These are phyloP conservation scores for Microascus cirrosus DNA, from an alignment of 2,329 filamentous ascomycete genomes.

Conservation along the genomic window DNA sequence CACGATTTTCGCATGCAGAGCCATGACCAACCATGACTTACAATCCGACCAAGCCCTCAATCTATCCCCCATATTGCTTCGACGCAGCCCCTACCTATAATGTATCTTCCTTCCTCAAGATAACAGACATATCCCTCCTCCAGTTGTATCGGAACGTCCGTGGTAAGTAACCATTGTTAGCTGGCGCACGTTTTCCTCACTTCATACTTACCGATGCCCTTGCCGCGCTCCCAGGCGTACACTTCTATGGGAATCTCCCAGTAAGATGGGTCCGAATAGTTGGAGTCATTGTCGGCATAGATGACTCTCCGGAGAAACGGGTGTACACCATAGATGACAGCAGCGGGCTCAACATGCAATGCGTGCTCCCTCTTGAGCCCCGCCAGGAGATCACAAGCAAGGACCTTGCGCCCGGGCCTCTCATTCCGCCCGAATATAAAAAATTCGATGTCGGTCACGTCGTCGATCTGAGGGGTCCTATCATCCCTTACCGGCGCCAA, in stretches of 20 bases:
- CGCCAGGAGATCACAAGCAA: neutral
- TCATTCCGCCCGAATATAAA: conserved; percentile 9
- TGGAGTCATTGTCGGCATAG: conserved; percentile 56
- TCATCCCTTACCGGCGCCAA: conserved; percentile 33
- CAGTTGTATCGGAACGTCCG: conserved; percentile 36
- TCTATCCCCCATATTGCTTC: conserved; percentile 55
- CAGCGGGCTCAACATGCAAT: conserved; percentile 48
- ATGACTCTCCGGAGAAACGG: conserved; percentile 33
- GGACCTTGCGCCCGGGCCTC: neutral
- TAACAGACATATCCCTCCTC: conserved; percentile 36
- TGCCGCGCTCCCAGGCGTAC: conserved; percentile 30
- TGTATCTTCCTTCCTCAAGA: conserved; percentile 46
- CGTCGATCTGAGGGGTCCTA: conserved; percentile 44
- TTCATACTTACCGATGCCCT: neutral
- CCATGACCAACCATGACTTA: conserved; percentile 29
- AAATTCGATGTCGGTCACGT: conserved; percentile 40
- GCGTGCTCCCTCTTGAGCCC: conserved; percentile 12
- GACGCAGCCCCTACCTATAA: conserved; percentile 49
- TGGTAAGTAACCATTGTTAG: conserved; percentile 24
- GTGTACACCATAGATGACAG: conserved; percentile 55
- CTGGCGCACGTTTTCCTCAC: neutral
- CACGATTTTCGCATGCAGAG: no score
- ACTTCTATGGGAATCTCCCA: conserved; percentile 63
- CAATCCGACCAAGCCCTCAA: conserved; percentile 13
- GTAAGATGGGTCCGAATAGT: conserved; percentile 64